Evolutionary conservation across 345 rosid genomes (phyloP), one percentile per base, ranked within the genome.

Genomic region (Linum tenue): DNA sequence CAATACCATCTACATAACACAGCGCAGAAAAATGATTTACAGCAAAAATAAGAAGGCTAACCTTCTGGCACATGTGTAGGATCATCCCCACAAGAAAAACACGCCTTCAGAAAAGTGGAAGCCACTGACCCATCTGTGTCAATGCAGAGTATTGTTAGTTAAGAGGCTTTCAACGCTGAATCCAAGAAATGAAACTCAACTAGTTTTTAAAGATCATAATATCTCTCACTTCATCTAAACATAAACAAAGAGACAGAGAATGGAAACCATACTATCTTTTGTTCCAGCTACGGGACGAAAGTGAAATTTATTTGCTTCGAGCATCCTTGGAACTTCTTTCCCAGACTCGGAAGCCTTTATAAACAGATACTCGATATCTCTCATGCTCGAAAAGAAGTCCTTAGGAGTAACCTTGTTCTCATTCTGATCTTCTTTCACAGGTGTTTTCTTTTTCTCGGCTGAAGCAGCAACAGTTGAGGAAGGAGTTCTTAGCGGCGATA

Each of bases 301-400:
- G 81, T 85, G 92, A 77, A 94, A 65, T 62, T 88, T 94, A 76
- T 90, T 87, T 71, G 92, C 99, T 83, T 90, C 97, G 59, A 94
- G 96, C 99, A 94, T 90, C 80, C 92, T 84, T 44, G 96, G 99
- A 76, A 90, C 92, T 75, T 94, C 97, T 81, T 81, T 86, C 12
- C 99, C 99, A 59, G 91, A 82, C 61, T 86, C 95, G 1, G 97
- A 94, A 69, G 96, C 99, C 84, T 80, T 85, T 59, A 83, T 63
- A 72, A 94, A 94, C 56, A 84, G 92, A 72, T 43, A 31, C 70
- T 87, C 99, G 56, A 90, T 85, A 63, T 90, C 96, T 71, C 81
- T 90, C 76, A 94, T 82, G 79, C 95, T 87, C 55, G 85, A 83
- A 69, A 86, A 16, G 76, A 94, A 88, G 75, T 94, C 96, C 77